Percentiles rank a stretch among this genome's conserved stretches.
Conservation (phyloP, 306 rosid species). For the Oxytropis ochrocephala region DNA sequence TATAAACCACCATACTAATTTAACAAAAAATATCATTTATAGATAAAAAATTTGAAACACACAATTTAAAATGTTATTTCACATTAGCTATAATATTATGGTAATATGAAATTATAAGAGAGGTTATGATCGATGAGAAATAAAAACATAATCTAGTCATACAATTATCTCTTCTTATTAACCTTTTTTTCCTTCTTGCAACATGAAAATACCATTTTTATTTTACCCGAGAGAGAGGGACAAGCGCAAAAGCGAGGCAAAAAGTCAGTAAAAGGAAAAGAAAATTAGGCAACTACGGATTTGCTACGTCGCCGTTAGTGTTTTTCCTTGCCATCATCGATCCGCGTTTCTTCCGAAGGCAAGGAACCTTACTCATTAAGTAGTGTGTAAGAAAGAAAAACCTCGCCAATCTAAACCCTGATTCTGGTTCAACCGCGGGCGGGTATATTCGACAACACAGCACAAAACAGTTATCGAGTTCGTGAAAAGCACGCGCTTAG, state of each 20-base stretch:
- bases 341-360: slow-evolving; percentile 18
- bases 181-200: too few relatives aligned
- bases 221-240: too few relatives aligned
- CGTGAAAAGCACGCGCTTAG: slow-evolving; percentile 12
- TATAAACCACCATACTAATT: too few relatives aligned
- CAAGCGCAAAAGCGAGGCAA: not conserved
- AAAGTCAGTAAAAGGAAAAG: not conserved
- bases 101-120: too few relatives aligned
- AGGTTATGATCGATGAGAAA: too few relatives aligned
- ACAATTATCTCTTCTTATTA: too few relatives aligned
- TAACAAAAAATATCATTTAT: too few relatives aligned
- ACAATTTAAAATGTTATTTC: too few relatives aligned
- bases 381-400: not conserved
- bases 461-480: not conserved
- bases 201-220: too few relatives aligned
- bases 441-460: not conserved
- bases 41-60: too few relatives aligned
- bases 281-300: not conserved
- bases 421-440: not conserved
- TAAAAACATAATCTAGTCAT: too few relatives aligned
- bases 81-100: too few relatives aligned
- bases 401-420: slow-evolving; percentile 1
- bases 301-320: not conserved
- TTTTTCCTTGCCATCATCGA: not conserved
- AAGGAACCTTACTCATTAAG: not conserved